Base-by-base conservation (phyloP, 177 flowering plant species). In the Vitis hybrid region DNA sequence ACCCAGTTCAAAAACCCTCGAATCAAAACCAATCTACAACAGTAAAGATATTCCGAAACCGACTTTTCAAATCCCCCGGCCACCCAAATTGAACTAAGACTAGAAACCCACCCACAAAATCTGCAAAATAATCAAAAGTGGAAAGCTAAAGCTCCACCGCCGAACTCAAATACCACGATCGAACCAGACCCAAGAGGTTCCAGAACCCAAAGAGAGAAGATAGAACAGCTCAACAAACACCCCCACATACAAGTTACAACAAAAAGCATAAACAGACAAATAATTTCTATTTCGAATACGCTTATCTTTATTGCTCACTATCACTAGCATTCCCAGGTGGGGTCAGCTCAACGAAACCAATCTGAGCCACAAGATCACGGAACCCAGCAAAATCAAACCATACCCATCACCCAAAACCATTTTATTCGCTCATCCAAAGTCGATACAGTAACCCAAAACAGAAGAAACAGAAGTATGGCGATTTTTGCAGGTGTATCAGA, bases 291-390 rank as follows among this genome's bases (percentile, higher is more conserved):
- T 58, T 13, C 45, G 4, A 19, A 11, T 10, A 19, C 2, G 6
- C 48, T 15, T 16, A 16, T 11, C 1, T 26, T 5, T 10, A 10
- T 67, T 8, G 29, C 18, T 70, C 16, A 5, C n/a, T 52, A 1
- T 31, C 18, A 53, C 13, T 33, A 16, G 16, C 51, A 62, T 69
- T 12, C 50, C 16, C 72, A 33, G 39, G 67, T 70, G 72, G 70
- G 72, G 72, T 70, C 72, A 70, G 52, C 66, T 60, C 22, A 19
- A 70, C 21, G 11, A 10, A 16, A 1, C 15, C 39, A 55, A 70
- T 52, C 51, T 53, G 39, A 70, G 53, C 72, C 65, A 62, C 66
- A 70, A 52, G 55, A 53, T 4, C 19, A n/a, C 51, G 62, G 62
- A 70, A 11, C 59, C 14, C 51, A 60, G 33, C 39, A 69, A 60